phyloP scores from a whole-genome alignment of 352 stramenopile genomes.

The Phytophthora ramorum region DNA sequence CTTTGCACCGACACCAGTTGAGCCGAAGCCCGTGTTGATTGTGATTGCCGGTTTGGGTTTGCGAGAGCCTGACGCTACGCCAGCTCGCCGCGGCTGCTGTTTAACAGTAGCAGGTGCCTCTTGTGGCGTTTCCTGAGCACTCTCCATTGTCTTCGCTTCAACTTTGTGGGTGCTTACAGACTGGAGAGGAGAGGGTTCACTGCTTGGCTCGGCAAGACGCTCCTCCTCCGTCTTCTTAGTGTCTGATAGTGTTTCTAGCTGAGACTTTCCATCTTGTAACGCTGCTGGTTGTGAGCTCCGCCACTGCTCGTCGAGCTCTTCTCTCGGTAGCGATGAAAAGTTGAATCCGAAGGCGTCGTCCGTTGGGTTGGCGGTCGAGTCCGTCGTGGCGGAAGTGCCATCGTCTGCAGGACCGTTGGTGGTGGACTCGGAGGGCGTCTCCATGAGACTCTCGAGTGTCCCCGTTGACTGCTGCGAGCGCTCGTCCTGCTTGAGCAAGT shows the following conservation, averaged over 20 bases:
- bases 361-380: constrained; percentile 4
- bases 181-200: constrained; percentile 1
- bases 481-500: constrained; percentile 8
- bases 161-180: constrained; percentile 7
- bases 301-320: constrained; percentile 31
- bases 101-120: neutral
- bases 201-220: constrained; percentile 31
- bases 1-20: constrained; percentile 30
- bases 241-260: constrained; percentile 11
- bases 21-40: constrained; percentile 38
- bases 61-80: constrained; percentile 26
- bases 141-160: constrained; percentile 16
- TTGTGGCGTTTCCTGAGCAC: constrained; percentile 2
- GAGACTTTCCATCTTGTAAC: constrained; percentile 9
- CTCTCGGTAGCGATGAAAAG: constrained; percentile 28
- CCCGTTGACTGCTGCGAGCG: constrained; percentile 3
- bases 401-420: neutral
- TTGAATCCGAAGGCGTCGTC: constrained; percentile 39
- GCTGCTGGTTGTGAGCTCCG: constrained; percentile 2
- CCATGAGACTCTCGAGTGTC: constrained; percentile 19
- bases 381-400: neutral
- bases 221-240: constrained; percentile 32
- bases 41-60: constrained; percentile 43
- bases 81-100: constrained; percentile 18
- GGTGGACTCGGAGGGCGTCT: constrained; percentile 13